Evolutionary conservation across 768 basidiomycete genomes (phyloP).

Genomic region (Pluteus cervinus): DNA sequence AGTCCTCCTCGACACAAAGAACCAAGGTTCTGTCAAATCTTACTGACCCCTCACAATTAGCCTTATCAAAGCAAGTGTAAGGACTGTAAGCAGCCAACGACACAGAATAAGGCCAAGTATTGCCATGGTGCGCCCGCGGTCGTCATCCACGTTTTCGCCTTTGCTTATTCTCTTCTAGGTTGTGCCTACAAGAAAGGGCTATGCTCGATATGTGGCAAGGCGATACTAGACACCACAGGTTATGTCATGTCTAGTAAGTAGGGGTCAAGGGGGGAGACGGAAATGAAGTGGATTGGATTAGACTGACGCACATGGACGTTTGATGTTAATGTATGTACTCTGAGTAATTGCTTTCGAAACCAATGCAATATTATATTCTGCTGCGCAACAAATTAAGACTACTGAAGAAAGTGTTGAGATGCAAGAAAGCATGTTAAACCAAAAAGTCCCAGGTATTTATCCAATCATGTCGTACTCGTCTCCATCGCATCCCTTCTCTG

Average conservation of each 20-base stretch:
- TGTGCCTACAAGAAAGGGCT: conserved; percentile 86
- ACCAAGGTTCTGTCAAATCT: conserved; percentile 13
- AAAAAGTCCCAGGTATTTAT: conserved; percentile 1
- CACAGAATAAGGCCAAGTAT: conserved; percentile 85
- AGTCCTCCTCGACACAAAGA: too few species aligned
- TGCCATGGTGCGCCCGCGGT: conserved; percentile 70
- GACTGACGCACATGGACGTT: too few species aligned
- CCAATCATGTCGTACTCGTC: conserved; percentile 4
- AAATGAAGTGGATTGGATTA: conserved; percentile 1
- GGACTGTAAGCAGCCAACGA: conserved; percentile 78
- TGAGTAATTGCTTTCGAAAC: background rate
- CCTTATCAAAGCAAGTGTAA: conserved; percentile 86
- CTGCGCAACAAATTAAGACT: background rate
- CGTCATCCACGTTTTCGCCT: conserved; percentile 6
- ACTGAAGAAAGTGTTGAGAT: conserved; percentile 6
- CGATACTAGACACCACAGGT: conserved; percentile 77
- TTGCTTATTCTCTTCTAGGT: conserved; percentile 34
- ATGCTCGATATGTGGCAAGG: conserved; percentile 84
- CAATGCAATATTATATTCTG: background rate
- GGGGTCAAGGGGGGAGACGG: too few species aligned
- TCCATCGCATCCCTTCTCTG: conserved; percentile 37
- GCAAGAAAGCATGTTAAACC: background rate
- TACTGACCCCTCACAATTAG: conserved; percentile 30
- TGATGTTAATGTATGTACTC: background rate
- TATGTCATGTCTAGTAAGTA: conserved; percentile 86